These are phyloP conservation scores for Hymenoscyphus albidus DNA, from an alignment of 2,329 filamentous ascomycete genomes.

Conservation along the genomic window DNA sequence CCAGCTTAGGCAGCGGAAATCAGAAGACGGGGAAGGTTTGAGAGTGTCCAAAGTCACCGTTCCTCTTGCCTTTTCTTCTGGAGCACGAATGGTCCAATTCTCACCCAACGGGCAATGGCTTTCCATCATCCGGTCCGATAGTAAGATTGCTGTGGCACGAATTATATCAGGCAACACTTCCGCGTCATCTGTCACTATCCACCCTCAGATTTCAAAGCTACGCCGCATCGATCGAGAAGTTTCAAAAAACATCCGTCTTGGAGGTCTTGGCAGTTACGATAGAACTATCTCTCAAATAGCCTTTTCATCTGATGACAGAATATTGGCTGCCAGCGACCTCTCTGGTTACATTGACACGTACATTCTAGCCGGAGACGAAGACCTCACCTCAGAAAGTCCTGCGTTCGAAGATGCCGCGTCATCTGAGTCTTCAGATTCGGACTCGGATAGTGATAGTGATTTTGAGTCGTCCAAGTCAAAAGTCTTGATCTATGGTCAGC, in stretches of 20 bases:
- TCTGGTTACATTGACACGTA: slow-evolving; percentile 86
- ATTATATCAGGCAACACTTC: slow-evolving; percentile 36
- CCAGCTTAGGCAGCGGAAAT: slow-evolving; percentile 53
- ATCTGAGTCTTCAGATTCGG: slow-evolving; percentile 36
- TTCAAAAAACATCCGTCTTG: slow-evolving; percentile 54
- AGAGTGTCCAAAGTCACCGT: slow-evolving; percentile 68
- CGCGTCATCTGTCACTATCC: slow-evolving; percentile 39
- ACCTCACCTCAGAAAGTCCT: slow-evolving; percentile 39
- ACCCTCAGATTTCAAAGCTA: slow-evolving; percentile 44
- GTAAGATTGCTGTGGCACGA: slow-evolving; percentile 51
- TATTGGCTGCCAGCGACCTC: slow-evolving; percentile 76
- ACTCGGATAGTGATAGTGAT: slow-evolving; percentile 44
- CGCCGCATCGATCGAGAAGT: slow-evolving; percentile 51
- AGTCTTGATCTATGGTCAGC: slow-evolving; percentile 53
- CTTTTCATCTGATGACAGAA: slow-evolving; percentile 76
- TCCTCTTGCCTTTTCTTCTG: slow-evolving; percentile 54
- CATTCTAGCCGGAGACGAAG: slow-evolving; percentile 60
- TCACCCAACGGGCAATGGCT: slow-evolving; percentile 70
- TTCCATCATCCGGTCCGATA: slow-evolving; percentile 59
- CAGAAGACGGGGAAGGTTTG: slow-evolving; percentile 55
- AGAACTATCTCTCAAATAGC: slow-evolving; percentile 68
- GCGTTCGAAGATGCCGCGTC: slow-evolving; percentile 38
- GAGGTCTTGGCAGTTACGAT: slow-evolving; percentile 71
- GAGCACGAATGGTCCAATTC: slow-evolving; percentile 66
- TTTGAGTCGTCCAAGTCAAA: slow-evolving; percentile 42